Conservation (phyloP, 805 yeast genomes). For the Barnettozyma vustinii region DNA sequence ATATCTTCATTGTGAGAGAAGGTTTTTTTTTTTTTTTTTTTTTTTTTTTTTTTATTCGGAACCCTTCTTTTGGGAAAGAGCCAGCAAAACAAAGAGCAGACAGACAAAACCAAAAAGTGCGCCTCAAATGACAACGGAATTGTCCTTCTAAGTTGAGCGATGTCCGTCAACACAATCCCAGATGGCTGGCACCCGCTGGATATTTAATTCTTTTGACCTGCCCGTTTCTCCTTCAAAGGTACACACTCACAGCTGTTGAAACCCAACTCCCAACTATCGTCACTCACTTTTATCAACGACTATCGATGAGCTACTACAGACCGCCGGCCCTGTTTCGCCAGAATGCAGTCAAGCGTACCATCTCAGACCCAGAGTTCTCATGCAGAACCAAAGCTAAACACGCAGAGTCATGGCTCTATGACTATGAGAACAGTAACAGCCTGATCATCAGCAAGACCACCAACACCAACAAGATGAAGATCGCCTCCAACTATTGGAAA, state of each 20-base stretch:
- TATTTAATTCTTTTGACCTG: not conserved
- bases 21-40: too few species aligned
- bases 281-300: not conserved
- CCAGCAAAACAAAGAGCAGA: not conserved
- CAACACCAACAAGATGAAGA: slow-evolving; percentile 33
- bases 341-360: slow-evolving; percentile 21
- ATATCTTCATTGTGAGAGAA: too few species aligned
- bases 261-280: not conserved
- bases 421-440: slow-evolving; percentile 23
- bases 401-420: slow-evolving; percentile 20
- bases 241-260: not conserved
- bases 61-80: not conserved
- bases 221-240: not conserved
- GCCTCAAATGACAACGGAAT: too few species aligned
- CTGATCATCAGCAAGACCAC: slow-evolving; percentile 37
- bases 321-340: slow-evolving; percentile 24
- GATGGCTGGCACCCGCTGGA: not conserved
- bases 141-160: not conserved
- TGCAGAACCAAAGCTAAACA: slow-evolving; percentile 9
- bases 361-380: slow-evolving; percentile 13
- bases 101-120: too few species aligned
- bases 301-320: slow-evolving; percentile 20
- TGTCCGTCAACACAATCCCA: too few species aligned
- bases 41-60: too few species aligned
- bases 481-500: slow-evolving; percentile 25